Evolutionary conservation across 805 yeast species (phyloP).

Genomic region (Saturnispora saitoi): DNA sequence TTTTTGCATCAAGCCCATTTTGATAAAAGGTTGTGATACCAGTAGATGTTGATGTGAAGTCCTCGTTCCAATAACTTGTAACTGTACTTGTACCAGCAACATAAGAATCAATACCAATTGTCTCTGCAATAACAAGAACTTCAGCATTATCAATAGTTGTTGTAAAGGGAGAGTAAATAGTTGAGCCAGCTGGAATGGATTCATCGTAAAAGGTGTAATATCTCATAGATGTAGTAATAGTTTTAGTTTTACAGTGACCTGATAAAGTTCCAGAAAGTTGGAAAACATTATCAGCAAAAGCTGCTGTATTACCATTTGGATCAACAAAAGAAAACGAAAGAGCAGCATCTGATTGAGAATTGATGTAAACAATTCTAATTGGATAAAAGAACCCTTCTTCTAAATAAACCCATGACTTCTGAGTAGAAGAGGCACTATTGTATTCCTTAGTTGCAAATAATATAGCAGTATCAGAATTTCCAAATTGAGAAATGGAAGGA

Average conservation of each 20-base stretch:
- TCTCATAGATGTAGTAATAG: not conserved
- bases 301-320: conserved; percentile 10
- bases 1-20: not conserved
- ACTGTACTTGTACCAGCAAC: not conserved
- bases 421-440: not conserved
- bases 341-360: conserved; percentile 10
- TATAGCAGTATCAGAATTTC: conserved; percentile 5
- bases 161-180: conserved; percentile 4
- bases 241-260: conserved; percentile 1
- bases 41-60: not conserved
- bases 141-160: not conserved
- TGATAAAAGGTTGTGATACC: not conserved
- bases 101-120: conserved; percentile 5
- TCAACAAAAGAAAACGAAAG: conserved; percentile 10
- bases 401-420: conserved; percentile 11
- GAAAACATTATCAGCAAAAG: not conserved
- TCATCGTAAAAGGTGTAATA: conserved; percentile 4
- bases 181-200: conserved; percentile 2
- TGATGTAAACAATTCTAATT: conserved; percentile 15
- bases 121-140: conserved; percentile 1
- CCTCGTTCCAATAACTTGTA: not conserved
- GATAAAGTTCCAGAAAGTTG: not conserved
- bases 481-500: conserved; percentile 7
- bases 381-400: conserved; percentile 15
- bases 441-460: conserved; percentile 11